Base-by-base conservation (phyloP, 1,139 yeast species). In the Schwanniomyces etchellsii region DNA sequence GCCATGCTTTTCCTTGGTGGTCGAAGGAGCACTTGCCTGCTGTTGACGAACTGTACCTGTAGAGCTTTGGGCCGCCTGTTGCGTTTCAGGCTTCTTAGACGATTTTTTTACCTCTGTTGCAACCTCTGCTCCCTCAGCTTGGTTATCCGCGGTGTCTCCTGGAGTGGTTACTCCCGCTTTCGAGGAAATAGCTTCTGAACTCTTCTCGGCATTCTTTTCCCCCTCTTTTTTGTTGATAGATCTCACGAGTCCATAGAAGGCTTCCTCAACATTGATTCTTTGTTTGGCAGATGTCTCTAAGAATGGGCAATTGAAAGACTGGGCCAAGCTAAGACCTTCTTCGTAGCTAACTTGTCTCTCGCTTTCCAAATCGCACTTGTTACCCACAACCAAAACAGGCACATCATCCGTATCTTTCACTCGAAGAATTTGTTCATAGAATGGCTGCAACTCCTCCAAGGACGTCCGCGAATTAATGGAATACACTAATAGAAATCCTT, bases 211-310 rank as follows among this genome's bases (percentile, higher is more conserved):
- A 6, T 33, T 30, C 5, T 34, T 39, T 7, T 30, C 14, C 14
- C 36, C 36, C 14, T 28, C 42, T 12, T 37, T 38, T 30, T 50
- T 54, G 35, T 57, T 47, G 14, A 82, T 78, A 29, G 72, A 69
- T 40, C 89, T 69, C 6, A 82, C 93, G 40, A 84, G 64, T 26
- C 77, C 81, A 49, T 70, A 81, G 55, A 93, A 91, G 2, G 95
- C 86, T 48, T 86, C 95, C 54, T 91, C 96, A 32, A 93, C 97
- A 48, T 91, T 89, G 53, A 86, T 77, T 43, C 95, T 77, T 52
- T 82, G 89, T 64, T 91, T 88, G 20, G 98, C 98, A 33, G 91
- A 79, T 3, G 97, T 85, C 59, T 91, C 98, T 48, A 88, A 70
- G 51, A 89, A 93, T 26, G 84, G 82, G 40, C 95, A 83, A 43